Percentiles rank a stretch among this genome's conserved stretches.
Conservation (phyloP, 179 eudicot genomes). For the Pouteria campechiana region DNA sequence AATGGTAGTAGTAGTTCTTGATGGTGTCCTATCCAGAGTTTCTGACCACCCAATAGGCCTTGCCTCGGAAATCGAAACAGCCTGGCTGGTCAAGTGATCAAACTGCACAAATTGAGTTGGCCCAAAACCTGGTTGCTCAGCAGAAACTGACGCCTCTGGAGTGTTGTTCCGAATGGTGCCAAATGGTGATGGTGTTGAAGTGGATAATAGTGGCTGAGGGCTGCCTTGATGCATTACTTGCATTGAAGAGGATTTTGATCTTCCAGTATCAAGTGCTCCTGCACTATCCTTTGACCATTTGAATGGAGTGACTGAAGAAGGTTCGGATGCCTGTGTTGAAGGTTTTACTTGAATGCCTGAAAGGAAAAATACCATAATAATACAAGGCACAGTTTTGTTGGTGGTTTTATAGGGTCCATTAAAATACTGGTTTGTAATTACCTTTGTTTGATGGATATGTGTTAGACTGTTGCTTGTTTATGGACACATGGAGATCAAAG, state of each 20-base stretch:
- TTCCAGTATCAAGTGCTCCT: conserved; percentile 13
- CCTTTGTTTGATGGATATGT: conserved; percentile 4
- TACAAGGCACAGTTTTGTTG: background rate
- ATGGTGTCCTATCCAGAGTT: conserved; percentile 9
- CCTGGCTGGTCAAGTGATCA: too few species aligned
- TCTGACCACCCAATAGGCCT: conserved; percentile 11
- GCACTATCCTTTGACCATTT: conserved; percentile 19
- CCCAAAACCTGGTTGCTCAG: conserved; percentile 18
- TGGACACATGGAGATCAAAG: conserved; percentile 12
- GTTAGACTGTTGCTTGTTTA: conserved; percentile 16
- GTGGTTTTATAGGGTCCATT: conserved; percentile 1
- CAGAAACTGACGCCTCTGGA: too few species aligned
- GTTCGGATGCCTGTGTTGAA: conserved; percentile 20
- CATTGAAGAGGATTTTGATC: conserved; percentile 11
- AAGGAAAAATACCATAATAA: conserved; percentile 6
- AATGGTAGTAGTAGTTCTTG: conserved; percentile 16
- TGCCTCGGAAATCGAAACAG: conserved; percentile 10
- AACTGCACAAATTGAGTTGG: conserved; percentile 4
- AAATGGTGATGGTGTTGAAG: conserved; percentile 9
- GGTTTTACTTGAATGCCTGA: conserved; percentile 30
- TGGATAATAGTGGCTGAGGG: conserved; percentile 11
- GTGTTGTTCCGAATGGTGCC: background rate
- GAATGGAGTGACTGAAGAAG: conserved; percentile 16
- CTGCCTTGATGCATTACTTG: conserved; percentile 12
- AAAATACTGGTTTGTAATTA: conserved; percentile 7